Percentiles rank a stretch among this genome's conserved stretches.
These are phyloP conservation scores for Lasiosphaeris hirsuta DNA, from an alignment of 495 filamentous ascomycete species.

Conservation along the genomic window DNA sequence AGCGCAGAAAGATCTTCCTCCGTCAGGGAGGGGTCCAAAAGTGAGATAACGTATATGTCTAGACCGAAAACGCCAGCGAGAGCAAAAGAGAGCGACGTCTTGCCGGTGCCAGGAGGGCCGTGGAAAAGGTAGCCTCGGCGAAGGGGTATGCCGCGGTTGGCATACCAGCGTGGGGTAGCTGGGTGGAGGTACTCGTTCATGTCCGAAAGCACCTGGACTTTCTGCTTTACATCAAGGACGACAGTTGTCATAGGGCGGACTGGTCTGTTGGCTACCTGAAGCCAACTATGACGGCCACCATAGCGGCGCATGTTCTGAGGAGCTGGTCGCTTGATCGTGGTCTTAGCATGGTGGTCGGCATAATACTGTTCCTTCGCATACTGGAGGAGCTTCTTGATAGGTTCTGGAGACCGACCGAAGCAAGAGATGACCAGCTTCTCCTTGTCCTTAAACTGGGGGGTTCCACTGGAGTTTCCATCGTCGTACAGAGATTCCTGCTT, in stretches of 20 bases:
- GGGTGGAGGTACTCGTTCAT: constrained; percentile 87
- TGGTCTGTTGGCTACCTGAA: constrained; percentile 62
- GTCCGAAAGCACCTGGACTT: constrained; percentile 68
- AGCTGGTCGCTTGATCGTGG: constrained; percentile 47
- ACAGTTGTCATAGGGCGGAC: constrained; percentile 80
- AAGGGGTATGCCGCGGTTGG: constrained; percentile 83
- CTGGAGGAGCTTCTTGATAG: constrained; percentile 60
- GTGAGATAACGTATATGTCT: constrained; percentile 62
- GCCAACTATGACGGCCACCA: constrained; percentile 53
- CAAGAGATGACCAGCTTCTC: constrained; percentile 42
- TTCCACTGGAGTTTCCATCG: constrained; percentile 15
- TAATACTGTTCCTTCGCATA: constrained; percentile 53
- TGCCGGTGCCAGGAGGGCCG: constrained; percentile 67
- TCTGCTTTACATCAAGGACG: constrained; percentile 71
- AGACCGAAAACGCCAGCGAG: constrained; percentile 67
- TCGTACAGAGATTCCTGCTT: constrained; percentile 37
- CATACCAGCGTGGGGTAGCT: constrained; percentile 69
- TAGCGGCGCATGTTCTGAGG: constrained; percentile 30
- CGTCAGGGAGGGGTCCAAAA: constrained; percentile 59
- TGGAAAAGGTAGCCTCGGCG: constrained; percentile 84
- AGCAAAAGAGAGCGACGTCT: constrained; percentile 60
- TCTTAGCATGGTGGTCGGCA: constrained; percentile 43
- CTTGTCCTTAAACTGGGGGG: constrained; percentile 35
- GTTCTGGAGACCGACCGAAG: constrained; percentile 46
- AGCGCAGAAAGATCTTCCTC: constrained; percentile 67